phyloP scores from a whole-genome alignment of 2,329 filamentous ascomycete species.

The Pestalotiopsis sp. region DNA sequence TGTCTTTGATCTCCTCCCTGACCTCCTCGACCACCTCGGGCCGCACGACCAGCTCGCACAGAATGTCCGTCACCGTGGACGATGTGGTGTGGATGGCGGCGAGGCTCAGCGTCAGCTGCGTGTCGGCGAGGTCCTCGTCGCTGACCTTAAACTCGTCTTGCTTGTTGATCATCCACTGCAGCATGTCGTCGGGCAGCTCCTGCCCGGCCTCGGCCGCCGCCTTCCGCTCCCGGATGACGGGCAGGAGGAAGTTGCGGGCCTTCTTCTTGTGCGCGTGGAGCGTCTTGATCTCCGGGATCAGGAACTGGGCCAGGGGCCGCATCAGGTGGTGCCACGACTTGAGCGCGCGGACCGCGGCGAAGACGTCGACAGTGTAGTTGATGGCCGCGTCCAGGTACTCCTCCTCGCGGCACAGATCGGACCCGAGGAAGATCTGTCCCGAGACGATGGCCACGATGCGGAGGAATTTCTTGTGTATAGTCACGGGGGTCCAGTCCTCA shows the following conservation, averaged over 20 bases:
- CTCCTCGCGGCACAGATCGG: slow-evolving; percentile 46
- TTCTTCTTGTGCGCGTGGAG: slow-evolving; percentile 33
- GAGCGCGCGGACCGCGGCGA: slow-evolving; percentile 32
- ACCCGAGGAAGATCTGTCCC: slow-evolving; percentile 49
- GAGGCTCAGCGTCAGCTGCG: slow-evolving; percentile 46
- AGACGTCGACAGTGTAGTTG: slow-evolving; percentile 47
- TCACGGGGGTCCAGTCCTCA: slow-evolving; percentile 42
- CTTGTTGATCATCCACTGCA: slow-evolving; percentile 47
- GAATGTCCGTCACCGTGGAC: slow-evolving; percentile 34
- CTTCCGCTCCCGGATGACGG: slow-evolving; percentile 35
- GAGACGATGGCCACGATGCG: slow-evolving; percentile 49
- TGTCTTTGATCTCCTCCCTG: slow-evolving; percentile 49
- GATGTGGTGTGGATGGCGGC: slow-evolving; percentile 54
- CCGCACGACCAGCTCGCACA: slow-evolving; percentile 52
- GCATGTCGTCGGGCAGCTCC: slow-evolving; percentile 43
- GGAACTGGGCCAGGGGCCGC: slow-evolving; percentile 33
- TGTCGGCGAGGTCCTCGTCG: slow-evolving; percentile 36
- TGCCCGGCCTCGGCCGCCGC: slow-evolving; percentile 21
- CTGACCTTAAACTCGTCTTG: slow-evolving; percentile 31
- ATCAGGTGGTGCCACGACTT: slow-evolving; percentile 30
- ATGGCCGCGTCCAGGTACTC: slow-evolving; percentile 49
- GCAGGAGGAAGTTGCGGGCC: slow-evolving; percentile 37
- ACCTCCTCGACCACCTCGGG: slow-evolving; percentile 52
- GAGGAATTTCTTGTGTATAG: slow-evolving; percentile 42
- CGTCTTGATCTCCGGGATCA: slow-evolving; percentile 36